phyloP scores from a whole-genome alignment of 768 basidiomycete genomes.

The Boletus rubroflammeus region DNA sequence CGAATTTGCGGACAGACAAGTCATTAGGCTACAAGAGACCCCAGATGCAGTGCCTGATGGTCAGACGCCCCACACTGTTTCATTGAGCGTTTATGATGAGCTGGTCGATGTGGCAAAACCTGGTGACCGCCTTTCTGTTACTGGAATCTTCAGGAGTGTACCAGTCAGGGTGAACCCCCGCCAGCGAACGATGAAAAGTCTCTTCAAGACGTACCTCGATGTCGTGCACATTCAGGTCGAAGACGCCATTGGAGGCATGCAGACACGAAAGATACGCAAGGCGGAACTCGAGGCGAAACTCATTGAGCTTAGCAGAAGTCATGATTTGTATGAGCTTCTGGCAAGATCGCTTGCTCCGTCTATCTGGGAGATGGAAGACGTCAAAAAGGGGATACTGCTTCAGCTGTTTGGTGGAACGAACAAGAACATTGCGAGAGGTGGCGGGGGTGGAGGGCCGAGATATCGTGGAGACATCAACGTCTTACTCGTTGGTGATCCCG shows the following conservation, averaged over 20 bases:
- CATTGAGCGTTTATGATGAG: conserved; percentile 96
- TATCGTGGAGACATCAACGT: conserved; percentile 99
- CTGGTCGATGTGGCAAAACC: conserved; percentile 96
- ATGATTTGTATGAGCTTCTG: conserved; percentile 85
- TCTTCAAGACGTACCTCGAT: conserved; percentile 98
- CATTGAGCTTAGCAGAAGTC: conserved; percentile 62
- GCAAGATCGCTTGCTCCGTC: conserved; percentile 86
- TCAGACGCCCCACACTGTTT: conserved; percentile 97
- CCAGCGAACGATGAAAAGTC: conserved; percentile 85
- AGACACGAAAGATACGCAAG: conserved; percentile 37
- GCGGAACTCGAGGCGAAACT: conserved; percentile 82
- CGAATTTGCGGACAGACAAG: conserved; percentile 94
- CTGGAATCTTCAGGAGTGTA: conserved; percentile 92
- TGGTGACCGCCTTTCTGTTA: conserved; percentile 86
- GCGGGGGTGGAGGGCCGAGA: conserved; percentile 92
- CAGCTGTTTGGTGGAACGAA: conserved; percentile 98
- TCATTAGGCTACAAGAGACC: conserved; percentile 93
- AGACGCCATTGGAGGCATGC: conserved; percentile 37
- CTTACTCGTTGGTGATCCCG: conserved; percentile 94
- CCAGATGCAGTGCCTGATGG: conserved; percentile 98
- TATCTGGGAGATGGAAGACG: conserved; percentile 98
- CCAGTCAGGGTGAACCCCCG: conserved; percentile 94
- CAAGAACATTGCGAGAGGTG: conserved; percentile 89
- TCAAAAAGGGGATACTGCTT: conserved; percentile 95
- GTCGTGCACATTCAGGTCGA: conserved; percentile 85